Percentiles rank a stretch among this genome's conserved stretches.
These are phyloP conservation scores for Gossypium herbaceum DNA, from an alignment of 345 rosid species.

Conservation along the genomic window DNA sequence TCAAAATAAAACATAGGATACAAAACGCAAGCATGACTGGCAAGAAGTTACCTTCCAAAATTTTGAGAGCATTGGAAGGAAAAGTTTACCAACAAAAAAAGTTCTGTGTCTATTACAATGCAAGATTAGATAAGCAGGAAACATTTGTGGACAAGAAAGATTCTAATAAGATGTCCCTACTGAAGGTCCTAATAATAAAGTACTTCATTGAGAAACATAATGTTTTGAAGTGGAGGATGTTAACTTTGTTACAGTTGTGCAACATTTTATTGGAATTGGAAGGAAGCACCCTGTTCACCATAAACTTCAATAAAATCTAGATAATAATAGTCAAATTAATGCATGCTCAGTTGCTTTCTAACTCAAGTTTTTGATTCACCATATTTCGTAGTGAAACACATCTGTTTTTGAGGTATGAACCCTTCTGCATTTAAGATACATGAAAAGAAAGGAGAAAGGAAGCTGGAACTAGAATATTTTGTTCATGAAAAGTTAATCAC, in stretches of 20 bases:
- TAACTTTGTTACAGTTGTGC: background rate
- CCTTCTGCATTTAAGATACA: background rate
- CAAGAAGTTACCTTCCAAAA: background rate
- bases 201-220: constrained; percentile 1
- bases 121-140: constrained; percentile 7
- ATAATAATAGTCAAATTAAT: constrained; percentile 3
- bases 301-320: background rate
- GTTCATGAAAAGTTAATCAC: constrained; percentile 27
- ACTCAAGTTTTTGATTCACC: background rate
- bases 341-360: background rate
- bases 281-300: background rate
- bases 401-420: background rate
- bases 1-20: background rate
- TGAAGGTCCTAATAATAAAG: background rate
- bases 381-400: background rate
- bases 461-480: background rate
- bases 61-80: background rate
- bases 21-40: background rate
- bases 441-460: constrained; percentile 3
- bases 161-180: background rate
- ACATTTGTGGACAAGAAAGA: background rate
- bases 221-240: background rate
- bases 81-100: background rate
- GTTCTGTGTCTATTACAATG: background rate
- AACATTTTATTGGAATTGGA: background rate